phyloP scores from a whole-genome alignment of 371 early-diverging fungal genomes.

The Rhizopus arrhizus region DNA sequence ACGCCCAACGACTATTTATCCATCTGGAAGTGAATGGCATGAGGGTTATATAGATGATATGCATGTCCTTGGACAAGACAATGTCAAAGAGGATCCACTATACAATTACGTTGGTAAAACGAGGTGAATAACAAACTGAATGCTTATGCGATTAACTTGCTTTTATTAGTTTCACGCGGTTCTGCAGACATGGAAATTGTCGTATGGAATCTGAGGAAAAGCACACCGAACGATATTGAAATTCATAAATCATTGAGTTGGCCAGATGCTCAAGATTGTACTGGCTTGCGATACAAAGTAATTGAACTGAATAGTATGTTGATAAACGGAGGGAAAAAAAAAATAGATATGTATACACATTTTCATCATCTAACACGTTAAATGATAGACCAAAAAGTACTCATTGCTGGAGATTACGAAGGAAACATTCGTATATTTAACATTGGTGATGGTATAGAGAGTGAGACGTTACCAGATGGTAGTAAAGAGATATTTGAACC shows the following conservation, averaged over 20 bases:
- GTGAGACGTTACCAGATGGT: conserved; percentile 35
- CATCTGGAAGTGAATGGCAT: conserved; percentile 62
- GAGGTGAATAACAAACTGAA: too few species aligned
- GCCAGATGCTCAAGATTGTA: conserved; percentile 35
- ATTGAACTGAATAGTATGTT: conserved; percentile 34
- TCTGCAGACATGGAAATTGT: conserved; percentile 43
- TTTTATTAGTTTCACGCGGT: conserved; percentile 39
- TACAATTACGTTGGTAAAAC: conserved; percentile 20
- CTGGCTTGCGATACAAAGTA: conserved; percentile 41
- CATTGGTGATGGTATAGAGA: conserved; percentile 34
- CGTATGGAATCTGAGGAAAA: conserved; percentile 41
- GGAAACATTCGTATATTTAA: conserved; percentile 45
- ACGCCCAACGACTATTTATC: conserved; percentile 35
- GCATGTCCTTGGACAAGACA: conserved; percentile 36
- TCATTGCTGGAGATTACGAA: conserved; percentile 48
- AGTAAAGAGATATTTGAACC: conserved; percentile 38
- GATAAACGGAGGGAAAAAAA: not conserved
- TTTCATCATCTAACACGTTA: not conserved
- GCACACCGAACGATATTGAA: conserved; percentile 40
- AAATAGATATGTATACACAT: not conserved
- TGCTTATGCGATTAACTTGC: too few species aligned
- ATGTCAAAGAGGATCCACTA: conserved; percentile 9
- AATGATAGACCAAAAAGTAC: conserved; percentile 29
- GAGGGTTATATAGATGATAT: conserved; percentile 63
- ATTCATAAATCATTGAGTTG: conserved; percentile 37